Conservation (phyloP, 2,329 filamentous ascomycete genomes). For the Trichoderma citrinoviride region DNA sequence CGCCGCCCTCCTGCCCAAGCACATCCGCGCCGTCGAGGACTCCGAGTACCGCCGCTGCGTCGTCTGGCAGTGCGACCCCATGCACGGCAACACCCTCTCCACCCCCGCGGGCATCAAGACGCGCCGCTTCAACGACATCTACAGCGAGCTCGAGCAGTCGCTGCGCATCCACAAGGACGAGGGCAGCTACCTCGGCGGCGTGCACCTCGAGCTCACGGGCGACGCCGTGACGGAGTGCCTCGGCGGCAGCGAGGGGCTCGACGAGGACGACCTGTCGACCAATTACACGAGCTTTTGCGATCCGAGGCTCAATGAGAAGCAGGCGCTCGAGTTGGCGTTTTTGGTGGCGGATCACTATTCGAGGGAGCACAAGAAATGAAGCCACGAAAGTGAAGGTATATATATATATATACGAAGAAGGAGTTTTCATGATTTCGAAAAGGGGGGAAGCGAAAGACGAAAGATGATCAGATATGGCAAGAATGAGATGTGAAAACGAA, state of each 20-base stretch:
- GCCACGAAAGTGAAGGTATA: not conserved
- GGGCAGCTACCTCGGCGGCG: conserved; percentile 83
- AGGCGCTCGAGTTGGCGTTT: conserved; percentile 92
- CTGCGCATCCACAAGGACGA: conserved; percentile 80
- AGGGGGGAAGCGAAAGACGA: not conserved
- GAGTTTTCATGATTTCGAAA: not conserved
- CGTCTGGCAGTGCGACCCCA: conserved; percentile 98
- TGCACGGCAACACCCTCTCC: conserved; percentile 80
- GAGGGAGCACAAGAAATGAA: conserved; percentile 32
- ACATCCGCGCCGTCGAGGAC: conserved; percentile 84
- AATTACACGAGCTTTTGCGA: conserved; percentile 98
- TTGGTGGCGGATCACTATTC: conserved; percentile 80
- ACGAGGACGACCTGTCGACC: conserved; percentile 80
- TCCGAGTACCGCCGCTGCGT: conserved; percentile 67
- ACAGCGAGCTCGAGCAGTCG: conserved; percentile 80
- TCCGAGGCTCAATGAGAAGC: conserved; percentile 93
- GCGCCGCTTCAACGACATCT: conserved; percentile 83
- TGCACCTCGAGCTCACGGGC: conserved; percentile 92
- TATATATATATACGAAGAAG: not conserved
- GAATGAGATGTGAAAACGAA: not conserved
- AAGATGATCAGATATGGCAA: not conserved
- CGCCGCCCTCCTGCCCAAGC: conserved; percentile 68
- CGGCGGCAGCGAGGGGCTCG: conserved; percentile 81
- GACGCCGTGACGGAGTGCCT: conserved; percentile 96
- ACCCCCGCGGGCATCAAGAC: conserved; percentile 85